Evolutionary conservation across 2,329 filamentous ascomycete species (phyloP).

Genomic region (Fusarium incarnatum): DNA sequence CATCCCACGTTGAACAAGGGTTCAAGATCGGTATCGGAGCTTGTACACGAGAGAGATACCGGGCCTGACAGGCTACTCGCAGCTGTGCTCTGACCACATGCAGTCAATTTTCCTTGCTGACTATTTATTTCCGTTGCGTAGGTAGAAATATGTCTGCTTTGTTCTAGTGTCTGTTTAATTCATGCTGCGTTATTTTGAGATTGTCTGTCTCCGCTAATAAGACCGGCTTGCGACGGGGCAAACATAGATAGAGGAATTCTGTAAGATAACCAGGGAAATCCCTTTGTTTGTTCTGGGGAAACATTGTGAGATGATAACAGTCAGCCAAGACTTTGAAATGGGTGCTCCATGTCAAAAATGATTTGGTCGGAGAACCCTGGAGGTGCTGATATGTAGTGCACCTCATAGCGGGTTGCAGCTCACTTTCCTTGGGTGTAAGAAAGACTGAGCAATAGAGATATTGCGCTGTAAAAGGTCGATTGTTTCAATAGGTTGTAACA

Average conservation of each 20-base stretch:
- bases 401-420: background rate
- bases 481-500: background rate
- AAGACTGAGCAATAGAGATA: background rate
- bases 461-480: background rate
- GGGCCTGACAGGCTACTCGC: constrained; percentile 21
- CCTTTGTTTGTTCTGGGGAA: constrained; percentile 4
- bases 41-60: constrained; percentile 27
- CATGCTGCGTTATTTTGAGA: constrained; percentile 43
- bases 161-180: constrained; percentile 39
- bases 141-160: constrained; percentile 9
- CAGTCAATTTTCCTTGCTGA: constrained; percentile 1
- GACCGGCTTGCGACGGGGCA: constrained; percentile 42
- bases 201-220: constrained; percentile 22
- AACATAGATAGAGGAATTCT: constrained; percentile 6
- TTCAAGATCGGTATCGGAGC: constrained; percentile 35
- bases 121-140: background rate
- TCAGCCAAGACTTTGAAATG: background rate
- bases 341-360: constrained; percentile 23
- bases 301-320: background rate
- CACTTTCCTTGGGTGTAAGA: background rate
- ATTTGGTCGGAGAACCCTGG: constrained; percentile 29
- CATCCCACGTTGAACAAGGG: constrained; percentile 36
- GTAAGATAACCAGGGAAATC: constrained; percentile 2
- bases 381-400: constrained; percentile 1
- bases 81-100: constrained; percentile 26